Conservation (phyloP, 106 monocot species). For the Allium cepa region DNA sequence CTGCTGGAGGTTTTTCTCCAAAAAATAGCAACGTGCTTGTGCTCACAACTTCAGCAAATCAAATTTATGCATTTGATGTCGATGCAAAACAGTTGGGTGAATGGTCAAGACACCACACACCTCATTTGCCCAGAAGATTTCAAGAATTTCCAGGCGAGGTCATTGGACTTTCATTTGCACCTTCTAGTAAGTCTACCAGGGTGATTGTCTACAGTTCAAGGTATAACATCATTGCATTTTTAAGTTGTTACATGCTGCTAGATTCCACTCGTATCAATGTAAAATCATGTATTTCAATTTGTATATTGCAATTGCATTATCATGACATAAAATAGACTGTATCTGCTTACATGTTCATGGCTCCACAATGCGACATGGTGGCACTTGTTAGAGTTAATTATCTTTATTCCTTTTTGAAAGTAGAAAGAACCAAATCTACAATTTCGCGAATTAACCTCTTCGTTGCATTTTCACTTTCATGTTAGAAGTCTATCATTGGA, state of each 20-base stretch:
- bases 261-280: neutral
- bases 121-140: constrained; percentile 70
- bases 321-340: neutral
- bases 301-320: neutral
- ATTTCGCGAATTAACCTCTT: too few species aligned
- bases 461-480: too few species aligned
- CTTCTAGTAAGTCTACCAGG: constrained; percentile 52
- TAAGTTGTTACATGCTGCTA: neutral
- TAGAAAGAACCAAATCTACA: too few species aligned
- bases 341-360: neutral
- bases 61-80: constrained; percentile 85
- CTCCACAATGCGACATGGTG: too few species aligned
- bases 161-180: constrained; percentile 82
- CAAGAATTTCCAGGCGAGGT: constrained; percentile 96
- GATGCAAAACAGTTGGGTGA: constrained; percentile 85
- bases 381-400: too few species aligned
- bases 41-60: constrained; percentile 75
- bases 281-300: neutral
- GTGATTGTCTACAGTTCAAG: constrained; percentile 90
- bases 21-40: constrained; percentile 65
- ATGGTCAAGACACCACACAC: constrained; percentile 69
- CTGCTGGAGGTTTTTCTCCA: constrained; percentile 86
- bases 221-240: constrained; percentile 18
- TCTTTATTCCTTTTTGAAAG: too few species aligned
- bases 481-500: too few species aligned